Conservation (phyloP, 345 rosid species). For the Murraya paniculata region DNA sequence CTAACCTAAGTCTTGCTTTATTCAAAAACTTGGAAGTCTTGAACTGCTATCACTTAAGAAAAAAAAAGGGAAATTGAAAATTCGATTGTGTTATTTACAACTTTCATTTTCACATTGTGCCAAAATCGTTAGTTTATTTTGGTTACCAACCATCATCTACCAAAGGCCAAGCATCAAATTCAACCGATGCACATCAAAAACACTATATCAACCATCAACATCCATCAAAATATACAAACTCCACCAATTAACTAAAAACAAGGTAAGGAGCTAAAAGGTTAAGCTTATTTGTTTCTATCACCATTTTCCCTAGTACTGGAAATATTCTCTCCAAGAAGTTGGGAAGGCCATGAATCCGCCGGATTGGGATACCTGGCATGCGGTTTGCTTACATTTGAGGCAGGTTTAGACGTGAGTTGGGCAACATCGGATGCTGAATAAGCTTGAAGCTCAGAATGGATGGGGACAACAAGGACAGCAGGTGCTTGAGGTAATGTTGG, state of each 20-base stretch:
- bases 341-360: constrained; percentile 80
- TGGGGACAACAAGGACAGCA: constrained; percentile 67
- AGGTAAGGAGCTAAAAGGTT: constrained; percentile 1
- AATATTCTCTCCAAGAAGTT: constrained; percentile 51
- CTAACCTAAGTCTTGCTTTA: not conserved
- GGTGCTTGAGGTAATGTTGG: constrained; percentile 45
- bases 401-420: constrained; percentile 11
- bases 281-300: constrained; percentile 25
- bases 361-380: constrained; percentile 80
- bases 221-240: constrained; percentile 9
- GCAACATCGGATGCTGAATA: constrained; percentile 27
- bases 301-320: constrained; percentile 21
- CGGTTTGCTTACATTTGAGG: constrained; percentile 68
- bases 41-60: no score
- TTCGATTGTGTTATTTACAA: not conserved
- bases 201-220: not conserved
- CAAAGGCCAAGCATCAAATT: not conserved
- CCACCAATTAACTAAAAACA: not conserved
- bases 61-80: no score
- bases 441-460: constrained; percentile 44
- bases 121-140: not conserved
- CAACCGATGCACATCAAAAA: not conserved
- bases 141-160: not conserved
- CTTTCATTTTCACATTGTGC: not conserved
- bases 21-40: not conserved